Percentiles rank a stretch among this genome's conserved stretches.
These are phyloP conservation scores for Silybum marianum DNA, from an alignment of 129 eudicot genomes.

Conservation along the genomic window DNA sequence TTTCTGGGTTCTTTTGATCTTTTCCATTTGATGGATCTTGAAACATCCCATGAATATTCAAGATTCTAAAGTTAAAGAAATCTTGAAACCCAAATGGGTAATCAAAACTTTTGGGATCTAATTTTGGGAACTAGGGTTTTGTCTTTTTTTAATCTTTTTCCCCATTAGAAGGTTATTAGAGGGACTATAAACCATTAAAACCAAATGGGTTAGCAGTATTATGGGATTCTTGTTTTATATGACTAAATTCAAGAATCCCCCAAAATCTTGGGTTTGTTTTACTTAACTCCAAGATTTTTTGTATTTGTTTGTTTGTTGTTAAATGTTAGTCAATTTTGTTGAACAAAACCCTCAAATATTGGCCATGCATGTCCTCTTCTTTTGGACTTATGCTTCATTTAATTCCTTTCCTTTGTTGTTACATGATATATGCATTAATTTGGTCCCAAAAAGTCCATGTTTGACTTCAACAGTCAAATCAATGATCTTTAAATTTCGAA, in stretches of 20 bases:
- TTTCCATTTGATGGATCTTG: slow-evolving; percentile 11
- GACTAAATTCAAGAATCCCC: slow-evolving; percentile 25
- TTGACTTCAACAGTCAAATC: slow-evolving; percentile 26
- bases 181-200: background rate
- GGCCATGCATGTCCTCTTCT: slow-evolving; percentile 42
- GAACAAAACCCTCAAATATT: slow-evolving; percentile 28
- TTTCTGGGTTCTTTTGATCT: slow-evolving; percentile 14
- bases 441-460: slow-evolving; percentile 12
- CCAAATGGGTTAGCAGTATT: background rate
- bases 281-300: slow-evolving; percentile 16
- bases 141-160: background rate
- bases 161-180: background rate
- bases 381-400: slow-evolving; percentile 34
- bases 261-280: slow-evolving; percentile 23
- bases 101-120: background rate
- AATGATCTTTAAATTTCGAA: background rate
- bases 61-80: background rate
- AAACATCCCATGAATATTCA: slow-evolving; percentile 5
- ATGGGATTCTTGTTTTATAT: slow-evolving; percentile 28
- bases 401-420: slow-evolving; percentile 22
- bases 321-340: slow-evolving; percentile 19
- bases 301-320: slow-evolving; percentile 28
- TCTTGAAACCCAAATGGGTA: background rate
- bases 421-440: slow-evolving; percentile 14
- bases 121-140: background rate